A percentile compares a stretch with the other conserved stretches of the same genome.
phyloP scores from a whole-genome alignment of 306 rosid species.

The Rosa lucieae region DNA sequence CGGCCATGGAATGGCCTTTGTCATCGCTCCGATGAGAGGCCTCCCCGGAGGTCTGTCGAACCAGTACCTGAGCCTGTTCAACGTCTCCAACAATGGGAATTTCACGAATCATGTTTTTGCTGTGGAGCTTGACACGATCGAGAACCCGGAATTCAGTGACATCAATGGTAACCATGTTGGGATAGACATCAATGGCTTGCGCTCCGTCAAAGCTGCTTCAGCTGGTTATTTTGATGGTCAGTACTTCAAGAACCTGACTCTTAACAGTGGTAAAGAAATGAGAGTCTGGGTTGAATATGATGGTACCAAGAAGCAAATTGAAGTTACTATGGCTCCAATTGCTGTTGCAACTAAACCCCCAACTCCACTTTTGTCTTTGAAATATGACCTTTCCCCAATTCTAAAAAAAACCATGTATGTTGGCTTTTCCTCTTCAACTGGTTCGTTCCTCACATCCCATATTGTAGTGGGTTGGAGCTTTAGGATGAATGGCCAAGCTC shows the following conservation, averaged over 20 bases:
- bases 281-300: constrained; percentile 73
- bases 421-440: constrained; percentile 41
- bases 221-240: constrained; percentile 40
- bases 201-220: constrained; percentile 21
- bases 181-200: constrained; percentile 54
- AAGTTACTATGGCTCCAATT: constrained; percentile 61
- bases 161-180: constrained; percentile 47
- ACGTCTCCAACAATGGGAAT: neutral
- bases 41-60: neutral
- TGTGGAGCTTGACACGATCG: constrained; percentile 38
- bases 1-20: constrained; percentile 22
- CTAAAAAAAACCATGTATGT: constrained; percentile 28
- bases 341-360: constrained; percentile 34
- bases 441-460: constrained; percentile 28
- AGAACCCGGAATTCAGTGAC: neutral
- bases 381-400: constrained; percentile 24
- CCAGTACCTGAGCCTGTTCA: constrained; percentile 8
- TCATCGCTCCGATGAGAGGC: neutral
- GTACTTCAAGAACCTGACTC: constrained; percentile 32
- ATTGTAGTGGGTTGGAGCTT: constrained; percentile 40
- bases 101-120: constrained; percentile 41
- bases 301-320: constrained; percentile 29
- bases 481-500: constrained; percentile 28
- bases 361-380: constrained; percentile 29
- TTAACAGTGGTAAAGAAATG: constrained; percentile 49